A percentile compares a stretch with the other conserved stretches of the same genome.
phyloP scores from a whole-genome alignment of 805 yeast species.

The Cyberlindnera petersonii region DNA sequence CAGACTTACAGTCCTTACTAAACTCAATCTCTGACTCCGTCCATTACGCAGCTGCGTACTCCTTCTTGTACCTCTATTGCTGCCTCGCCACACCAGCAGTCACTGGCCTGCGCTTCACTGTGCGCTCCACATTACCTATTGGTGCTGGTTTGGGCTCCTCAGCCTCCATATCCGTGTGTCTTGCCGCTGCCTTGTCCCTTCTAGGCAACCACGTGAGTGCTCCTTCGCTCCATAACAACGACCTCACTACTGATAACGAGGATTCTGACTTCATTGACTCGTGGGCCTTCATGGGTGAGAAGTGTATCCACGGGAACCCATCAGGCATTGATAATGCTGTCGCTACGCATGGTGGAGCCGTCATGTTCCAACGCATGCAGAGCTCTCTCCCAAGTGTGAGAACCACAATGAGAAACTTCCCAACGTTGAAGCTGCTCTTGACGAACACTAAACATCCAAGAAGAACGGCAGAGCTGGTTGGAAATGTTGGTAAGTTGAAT shows the following conservation, averaged over 20 bases:
- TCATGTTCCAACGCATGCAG: slow-evolving; percentile 66
- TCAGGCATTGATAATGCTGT: slow-evolving; percentile 96
- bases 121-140: slow-evolving; percentile 83
- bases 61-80: slow-evolving; percentile 75
- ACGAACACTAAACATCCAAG: slow-evolving; percentile 88
- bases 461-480: slow-evolving; percentile 79
- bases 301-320: slow-evolving; percentile 94
- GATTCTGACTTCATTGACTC: slow-evolving; percentile 64
- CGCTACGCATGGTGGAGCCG: slow-evolving; percentile 95
- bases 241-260: slow-evolving; percentile 33
- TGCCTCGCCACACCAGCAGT: slow-evolving; percentile 46
- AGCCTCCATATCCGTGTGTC: slow-evolving; percentile 82
- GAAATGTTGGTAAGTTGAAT: slow-evolving; percentile 59
- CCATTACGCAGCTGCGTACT: slow-evolving; percentile 74
- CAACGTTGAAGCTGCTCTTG: slow-evolving; percentile 66
- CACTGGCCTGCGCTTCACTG: slow-evolving; percentile 55
- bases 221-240: slow-evolving; percentile 35
- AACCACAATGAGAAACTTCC: slow-evolving; percentile 67
- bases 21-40: slow-evolving; percentile 46
- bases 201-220: slow-evolving; percentile 50
- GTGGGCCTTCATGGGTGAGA: slow-evolving; percentile 93
- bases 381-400: slow-evolving; percentile 58
- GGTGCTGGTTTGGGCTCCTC: slow-evolving; percentile 98
- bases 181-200: slow-evolving; percentile 68
- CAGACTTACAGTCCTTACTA: slow-evolving; percentile 43